Evolutionary conservation across 1,139 yeast species (phyloP), one percentile per base, ranked within the genome.

Genomic region (Magnusiomyces paraingens): DNA sequence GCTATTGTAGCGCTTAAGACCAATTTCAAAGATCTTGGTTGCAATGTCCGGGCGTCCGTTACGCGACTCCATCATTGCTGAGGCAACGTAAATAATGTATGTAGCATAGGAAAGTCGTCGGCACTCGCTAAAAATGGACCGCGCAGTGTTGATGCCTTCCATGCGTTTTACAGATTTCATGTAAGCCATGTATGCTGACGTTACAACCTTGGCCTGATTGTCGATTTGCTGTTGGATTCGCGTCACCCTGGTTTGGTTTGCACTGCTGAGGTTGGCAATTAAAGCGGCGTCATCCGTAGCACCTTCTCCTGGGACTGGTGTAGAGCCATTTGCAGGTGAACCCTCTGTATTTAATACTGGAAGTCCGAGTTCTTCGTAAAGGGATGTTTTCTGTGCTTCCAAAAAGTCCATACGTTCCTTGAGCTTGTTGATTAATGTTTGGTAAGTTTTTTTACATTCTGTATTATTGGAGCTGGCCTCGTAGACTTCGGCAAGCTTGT

Each of bases 11-110:
- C 79, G 70, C 66, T 82, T 86, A 72, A 86, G 72, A 1, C 95
- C 98, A 50, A 89, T 71, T 60, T 87, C 95, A 68, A 89, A 85
- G 42, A 91, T 84, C 65, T 84, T 84, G 52, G 80, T 74, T 0
- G 97, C 93, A 44, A 86, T 82, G 53, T 82, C 84, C 51, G 78
- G 74, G 48, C 70, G 70, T 57, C 71, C 74, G 47, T 84, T 79
- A 63, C 83, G 83, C 63, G 81, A 83, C 66, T 93, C 99, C 74
- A 91, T 76, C 65, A 82, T 75, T 0, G 97, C 95, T 62, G 88
- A 85, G 53, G 88, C 94, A 29, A 84, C 83, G 67, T 79, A 93
- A 36, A 93, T 78, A 60, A 87, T 89, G 71, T 82, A 82, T 0
- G 95, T 85, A 48, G 86, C 82, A 58, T 76, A 78, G 53, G 86